A percentile compares a stretch with the other conserved stretches of the same genome.
These are phyloP conservation scores for Candida railenensis DNA, from an alignment of 805 yeast species.

Conservation along the genomic window DNA sequence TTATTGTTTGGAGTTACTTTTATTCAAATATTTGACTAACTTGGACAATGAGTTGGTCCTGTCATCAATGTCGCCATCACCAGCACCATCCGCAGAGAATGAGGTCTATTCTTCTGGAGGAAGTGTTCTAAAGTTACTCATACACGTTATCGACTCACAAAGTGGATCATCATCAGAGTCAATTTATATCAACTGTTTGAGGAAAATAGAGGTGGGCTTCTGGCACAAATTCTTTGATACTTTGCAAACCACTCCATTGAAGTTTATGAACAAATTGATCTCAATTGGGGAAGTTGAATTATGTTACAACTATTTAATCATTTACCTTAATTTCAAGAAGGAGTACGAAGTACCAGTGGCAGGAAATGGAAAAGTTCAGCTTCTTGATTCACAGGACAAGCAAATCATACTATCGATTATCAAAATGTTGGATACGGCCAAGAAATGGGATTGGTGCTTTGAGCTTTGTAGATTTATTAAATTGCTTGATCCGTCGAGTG, in stretches of 20 bases:
- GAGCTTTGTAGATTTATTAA: slow-evolving; percentile 55
- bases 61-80: background rate
- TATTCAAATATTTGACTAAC: slow-evolving; percentile 40
- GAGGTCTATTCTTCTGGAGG: slow-evolving; percentile 6
- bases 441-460: slow-evolving; percentile 52
- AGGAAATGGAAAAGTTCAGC: slow-evolving; percentile 11
- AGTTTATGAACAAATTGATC: slow-evolving; percentile 42
- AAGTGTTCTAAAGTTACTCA: slow-evolving; percentile 12
- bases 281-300: slow-evolving; percentile 42
- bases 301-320: slow-evolving; percentile 51
- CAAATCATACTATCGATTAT: slow-evolving; percentile 43
- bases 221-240: slow-evolving; percentile 51
- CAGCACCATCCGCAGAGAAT: slow-evolving; percentile 1
- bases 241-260: slow-evolving; percentile 43
- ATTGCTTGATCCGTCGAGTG: slow-evolving; percentile 45
- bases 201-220: slow-evolving; percentile 56
- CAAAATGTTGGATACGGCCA: slow-evolving; percentile 37
- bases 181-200: slow-evolving; percentile 53
- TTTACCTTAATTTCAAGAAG: slow-evolving; percentile 50
- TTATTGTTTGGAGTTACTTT: slow-evolving; percentile 49
- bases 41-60: slow-evolving; percentile 15
- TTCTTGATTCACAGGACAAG: slow-evolving; percentile 33
- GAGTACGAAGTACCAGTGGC: slow-evolving; percentile 25
- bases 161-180: slow-evolving; percentile 16
- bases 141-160: slow-evolving; percentile 19